These are phyloP conservation scores for Edaphochlamys debaryana DNA, from an alignment of 139 green algal species.

Conservation along the genomic window DNA sequence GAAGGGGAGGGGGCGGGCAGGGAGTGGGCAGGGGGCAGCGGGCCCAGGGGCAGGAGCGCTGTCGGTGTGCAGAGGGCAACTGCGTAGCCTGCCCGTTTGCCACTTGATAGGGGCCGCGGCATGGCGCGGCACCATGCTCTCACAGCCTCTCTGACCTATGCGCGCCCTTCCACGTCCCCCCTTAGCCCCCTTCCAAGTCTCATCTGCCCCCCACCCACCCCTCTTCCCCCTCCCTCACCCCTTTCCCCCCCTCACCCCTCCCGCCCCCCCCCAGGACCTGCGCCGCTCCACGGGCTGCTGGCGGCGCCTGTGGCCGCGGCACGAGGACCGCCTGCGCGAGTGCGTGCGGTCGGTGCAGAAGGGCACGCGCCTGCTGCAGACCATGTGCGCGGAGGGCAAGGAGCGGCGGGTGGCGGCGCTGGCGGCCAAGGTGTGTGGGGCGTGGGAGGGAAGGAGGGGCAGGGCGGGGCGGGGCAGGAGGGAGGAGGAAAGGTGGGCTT, in stretches of 20 bases:
- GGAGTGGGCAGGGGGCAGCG: conserved; percentile 19
- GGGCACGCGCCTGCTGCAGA: neutral
- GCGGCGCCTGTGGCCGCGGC: conserved; percentile 3
- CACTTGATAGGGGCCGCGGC: no score
- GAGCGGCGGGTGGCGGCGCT: neutral
- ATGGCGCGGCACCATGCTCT: no score
- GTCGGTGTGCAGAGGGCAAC: no score
- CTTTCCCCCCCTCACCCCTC: neutral
- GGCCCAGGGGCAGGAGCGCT: no score
- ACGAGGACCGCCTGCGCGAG: neutral
- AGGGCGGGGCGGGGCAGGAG: no score
- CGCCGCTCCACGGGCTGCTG: neutral
- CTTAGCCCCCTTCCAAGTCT: no score
- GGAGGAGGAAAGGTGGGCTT: neutral
- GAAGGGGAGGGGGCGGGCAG: conserved; percentile 4
- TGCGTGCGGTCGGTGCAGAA: neutral
- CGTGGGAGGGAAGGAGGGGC: no score
- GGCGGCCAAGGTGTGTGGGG: neutral
- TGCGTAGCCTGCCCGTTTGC: no score
- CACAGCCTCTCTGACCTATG: no score
- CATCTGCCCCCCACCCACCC: no score
- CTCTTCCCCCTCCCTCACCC: no score
- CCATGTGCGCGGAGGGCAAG: conserved; percentile 21
- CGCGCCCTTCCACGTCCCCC: no score
- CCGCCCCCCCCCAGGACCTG: neutral